Evolutionary conservation across 257 asterid species (phyloP).

Genomic region (Euphrasia confusa): DNA sequence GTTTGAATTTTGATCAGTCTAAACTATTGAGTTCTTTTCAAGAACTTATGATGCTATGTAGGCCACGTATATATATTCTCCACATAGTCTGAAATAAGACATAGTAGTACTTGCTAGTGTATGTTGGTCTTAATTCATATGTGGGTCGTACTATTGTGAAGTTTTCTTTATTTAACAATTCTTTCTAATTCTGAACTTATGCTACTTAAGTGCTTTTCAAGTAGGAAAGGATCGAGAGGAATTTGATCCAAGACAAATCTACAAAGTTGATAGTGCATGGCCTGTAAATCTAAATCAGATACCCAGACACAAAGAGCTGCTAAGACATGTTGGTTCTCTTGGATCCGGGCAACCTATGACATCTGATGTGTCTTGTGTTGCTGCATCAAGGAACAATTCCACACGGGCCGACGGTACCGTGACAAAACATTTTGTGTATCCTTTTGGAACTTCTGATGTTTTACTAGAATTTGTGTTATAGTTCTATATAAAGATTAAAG

Average conservation of each 20-base stretch:
- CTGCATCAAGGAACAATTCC: constrained; percentile 36
- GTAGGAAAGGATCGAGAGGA: constrained; percentile 47
- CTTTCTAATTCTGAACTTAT: constrained; percentile 26
- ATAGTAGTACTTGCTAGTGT: background rate
- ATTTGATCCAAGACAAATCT: constrained; percentile 29
- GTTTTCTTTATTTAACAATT: background rate
- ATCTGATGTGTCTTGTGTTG: constrained; percentile 73
- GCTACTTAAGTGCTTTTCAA: constrained; percentile 45
- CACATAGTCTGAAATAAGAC: background rate
- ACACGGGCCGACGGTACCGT: constrained; percentile 30
- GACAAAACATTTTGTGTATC: constrained; percentile 65
- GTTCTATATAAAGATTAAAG: background rate
- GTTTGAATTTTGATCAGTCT: constrained; percentile 1
- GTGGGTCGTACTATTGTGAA: background rate
- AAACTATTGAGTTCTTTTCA: background rate
- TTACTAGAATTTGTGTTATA: constrained; percentile 2
- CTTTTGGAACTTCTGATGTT: constrained; percentile 30
- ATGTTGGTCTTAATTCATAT: background rate
- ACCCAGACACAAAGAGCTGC: constrained; percentile 32
- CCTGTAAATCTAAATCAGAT: constrained; percentile 36
- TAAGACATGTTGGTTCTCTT: constrained; percentile 38
- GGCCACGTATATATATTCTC: too few species aligned
- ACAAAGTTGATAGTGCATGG: constrained; percentile 48
- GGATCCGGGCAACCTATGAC: constrained; percentile 33
- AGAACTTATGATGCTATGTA: background rate